Percentiles rank a stretch among this genome's conserved stretches.
phyloP scores from a whole-genome alignment of 2,329 filamentous ascomycete species.

The Aspergillus oerlinghausenensis region DNA sequence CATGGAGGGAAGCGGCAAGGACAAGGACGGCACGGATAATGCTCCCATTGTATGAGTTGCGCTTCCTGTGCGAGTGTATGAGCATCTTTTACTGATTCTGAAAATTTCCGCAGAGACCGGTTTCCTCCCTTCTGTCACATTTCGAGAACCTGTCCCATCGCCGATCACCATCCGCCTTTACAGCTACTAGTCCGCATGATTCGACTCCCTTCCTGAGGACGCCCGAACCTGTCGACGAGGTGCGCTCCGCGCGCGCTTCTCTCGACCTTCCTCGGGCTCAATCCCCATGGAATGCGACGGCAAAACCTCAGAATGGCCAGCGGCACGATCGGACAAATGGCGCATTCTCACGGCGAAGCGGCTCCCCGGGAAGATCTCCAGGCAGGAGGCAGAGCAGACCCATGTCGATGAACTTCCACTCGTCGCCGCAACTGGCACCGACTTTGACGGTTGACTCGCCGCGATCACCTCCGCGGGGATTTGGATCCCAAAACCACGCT shows the following conservation, averaged over 20 bases:
- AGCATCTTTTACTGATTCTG: conserved; percentile 9
- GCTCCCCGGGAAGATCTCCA: conserved; percentile 54
- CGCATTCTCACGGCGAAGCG: conserved; percentile 19
- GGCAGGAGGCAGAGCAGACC: conserved; percentile 54
- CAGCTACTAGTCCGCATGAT: conserved; percentile 24
- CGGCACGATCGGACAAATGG: conserved; percentile 20
- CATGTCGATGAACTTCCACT: conserved; percentile 41
- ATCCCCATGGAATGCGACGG: conserved; percentile 33
- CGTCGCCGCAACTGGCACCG: conserved; percentile 39
- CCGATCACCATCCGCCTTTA: conserved; percentile 25
- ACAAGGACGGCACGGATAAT: conserved; percentile 32
- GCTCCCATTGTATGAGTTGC: conserved; percentile 33
- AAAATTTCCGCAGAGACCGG: conserved; percentile 35
- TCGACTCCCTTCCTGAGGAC: conserved; percentile 26
- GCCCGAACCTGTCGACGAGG: conserved; percentile 29
- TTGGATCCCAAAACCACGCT: conserved; percentile 53
- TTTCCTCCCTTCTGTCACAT: conserved; percentile 46
- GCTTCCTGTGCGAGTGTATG: conserved; percentile 6
- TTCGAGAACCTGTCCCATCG: conserved; percentile 44
- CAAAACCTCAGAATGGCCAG: conserved; percentile 19
- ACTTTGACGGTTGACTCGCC: conserved; percentile 42
- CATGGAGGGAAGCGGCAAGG: conserved; percentile 34
- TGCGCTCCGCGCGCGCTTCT: conserved; percentile 33
- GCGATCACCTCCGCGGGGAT: conserved; percentile 36
- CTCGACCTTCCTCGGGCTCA: conserved; percentile 39